These are phyloP conservation scores for Raphidocelis subcapitata DNA, from an alignment of 139 green algal species.

Conservation along the genomic window DNA sequence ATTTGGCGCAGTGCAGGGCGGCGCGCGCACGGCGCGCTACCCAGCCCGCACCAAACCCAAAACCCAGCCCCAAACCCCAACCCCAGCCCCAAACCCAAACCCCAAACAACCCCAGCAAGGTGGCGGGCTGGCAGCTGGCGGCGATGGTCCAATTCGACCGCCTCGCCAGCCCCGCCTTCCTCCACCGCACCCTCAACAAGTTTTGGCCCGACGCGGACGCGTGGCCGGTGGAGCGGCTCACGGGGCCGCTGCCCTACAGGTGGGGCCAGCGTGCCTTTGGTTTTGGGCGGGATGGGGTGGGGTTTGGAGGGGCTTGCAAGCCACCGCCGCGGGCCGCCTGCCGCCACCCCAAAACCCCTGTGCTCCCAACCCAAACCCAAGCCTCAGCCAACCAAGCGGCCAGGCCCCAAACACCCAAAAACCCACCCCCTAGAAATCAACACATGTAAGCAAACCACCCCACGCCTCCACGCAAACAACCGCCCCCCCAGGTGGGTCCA, in stretches of 20 bases:
- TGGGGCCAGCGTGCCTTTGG: background rate
- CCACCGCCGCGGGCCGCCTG: background rate
- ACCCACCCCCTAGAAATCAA: background rate
- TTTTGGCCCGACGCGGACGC: background rate
- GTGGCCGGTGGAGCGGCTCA: constrained; percentile 17
- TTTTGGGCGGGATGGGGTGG: background rate
- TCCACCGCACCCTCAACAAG: constrained; percentile 42
- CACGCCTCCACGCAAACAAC: background rate
- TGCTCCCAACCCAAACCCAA: background rate
- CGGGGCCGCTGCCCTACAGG: constrained; percentile 26
- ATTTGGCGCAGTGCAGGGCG: too few relatives aligned
- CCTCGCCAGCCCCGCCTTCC: constrained; percentile 31
- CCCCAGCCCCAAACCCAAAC: too few relatives aligned
- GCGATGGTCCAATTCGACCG: constrained; percentile 44
- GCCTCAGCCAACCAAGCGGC: background rate
- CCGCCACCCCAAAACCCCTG: background rate
- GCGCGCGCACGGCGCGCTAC: too few relatives aligned
- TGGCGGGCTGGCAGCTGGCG: constrained; percentile 36
- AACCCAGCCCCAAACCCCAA: too few relatives aligned
- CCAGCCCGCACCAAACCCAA: too few relatives aligned
- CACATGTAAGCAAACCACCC: background rate
- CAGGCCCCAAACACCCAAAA: background rate
- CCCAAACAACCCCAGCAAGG: too few relatives aligned
- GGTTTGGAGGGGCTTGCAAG: background rate
- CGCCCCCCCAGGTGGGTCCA: constrained; percentile 33